A percentile compares a stretch with the other conserved stretches of the same genome.
phyloP scores from a whole-genome alignment of 2,329 filamentous ascomycete species.

The Byssothecium circinans region DNA sequence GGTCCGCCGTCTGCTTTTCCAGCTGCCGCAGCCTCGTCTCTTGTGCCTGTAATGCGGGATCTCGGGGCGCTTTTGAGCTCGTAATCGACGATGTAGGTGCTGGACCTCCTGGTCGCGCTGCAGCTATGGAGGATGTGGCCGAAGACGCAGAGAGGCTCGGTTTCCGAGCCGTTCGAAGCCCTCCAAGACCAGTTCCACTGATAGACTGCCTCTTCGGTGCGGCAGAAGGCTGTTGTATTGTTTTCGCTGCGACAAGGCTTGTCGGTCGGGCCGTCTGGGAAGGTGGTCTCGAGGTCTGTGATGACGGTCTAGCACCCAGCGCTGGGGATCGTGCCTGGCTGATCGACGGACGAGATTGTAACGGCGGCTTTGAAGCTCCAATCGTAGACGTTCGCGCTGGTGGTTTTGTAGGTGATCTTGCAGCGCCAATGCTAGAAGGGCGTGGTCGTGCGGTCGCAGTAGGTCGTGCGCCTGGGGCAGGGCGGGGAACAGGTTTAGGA shows the following conservation, averaged over 20 bases:
- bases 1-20: constrained; percentile 68
- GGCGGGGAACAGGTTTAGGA: constrained; percentile 5
- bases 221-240: background rate
- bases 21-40: constrained; percentile 85
- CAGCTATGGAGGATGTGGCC: background rate
- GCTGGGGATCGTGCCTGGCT: constrained; percentile 5
- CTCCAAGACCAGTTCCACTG: constrained; percentile 4
- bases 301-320: constrained; percentile 1
- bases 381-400: constrained; percentile 1
- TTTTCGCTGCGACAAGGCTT: constrained; percentile 16
- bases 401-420: constrained; percentile 16
- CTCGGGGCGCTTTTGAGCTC: constrained; percentile 18
- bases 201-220: constrained; percentile 26
- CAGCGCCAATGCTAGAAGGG: constrained; percentile 25
- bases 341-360: background rate
- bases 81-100: constrained; percentile 8
- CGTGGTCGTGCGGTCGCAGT: constrained; percentile 21
- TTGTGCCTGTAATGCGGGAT: constrained; percentile 69
- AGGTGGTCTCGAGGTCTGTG: constrained; percentile 9
- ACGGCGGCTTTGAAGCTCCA: background rate
- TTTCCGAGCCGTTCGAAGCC: constrained; percentile 5
- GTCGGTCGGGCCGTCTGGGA: constrained; percentile 18
- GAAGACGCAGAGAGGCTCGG: constrained; percentile 3
- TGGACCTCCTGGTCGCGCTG: background rate
- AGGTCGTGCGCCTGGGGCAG: constrained; percentile 17